Percentiles rank a stretch among this genome's conserved stretches.
These are phyloP conservation scores for Claviceps sp. DNA, from an alignment of 2,329 filamentous ascomycete species.

Conservation along the genomic window DNA sequence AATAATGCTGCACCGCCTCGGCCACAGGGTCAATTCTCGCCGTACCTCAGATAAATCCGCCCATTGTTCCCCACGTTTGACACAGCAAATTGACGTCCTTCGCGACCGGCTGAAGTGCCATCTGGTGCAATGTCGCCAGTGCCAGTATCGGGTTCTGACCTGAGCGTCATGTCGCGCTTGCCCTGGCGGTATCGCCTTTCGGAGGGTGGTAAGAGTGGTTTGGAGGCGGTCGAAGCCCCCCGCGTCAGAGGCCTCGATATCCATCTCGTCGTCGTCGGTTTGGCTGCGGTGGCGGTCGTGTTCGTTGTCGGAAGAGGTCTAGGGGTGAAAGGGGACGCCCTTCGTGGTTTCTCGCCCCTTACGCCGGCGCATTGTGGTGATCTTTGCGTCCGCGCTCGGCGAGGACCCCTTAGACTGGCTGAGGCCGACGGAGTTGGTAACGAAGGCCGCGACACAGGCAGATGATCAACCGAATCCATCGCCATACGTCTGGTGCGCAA, in stretches of 20 bases:
- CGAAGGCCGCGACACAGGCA: slow-evolving; percentile 8
- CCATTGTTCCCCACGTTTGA: slow-evolving; percentile 75
- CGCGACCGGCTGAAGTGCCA: slow-evolving; percentile 44
- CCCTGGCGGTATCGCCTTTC: slow-evolving; percentile 32
- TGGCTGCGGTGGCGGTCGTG: slow-evolving; percentile 5
- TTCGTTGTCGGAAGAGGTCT: slow-evolving; percentile 3
- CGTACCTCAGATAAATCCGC: slow-evolving; percentile 68
- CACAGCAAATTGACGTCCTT: slow-evolving; percentile 63
- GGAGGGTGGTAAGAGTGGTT: slow-evolving; percentile 30
- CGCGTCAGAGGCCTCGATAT: slow-evolving; percentile 6
- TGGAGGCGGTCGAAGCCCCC: slow-evolving; percentile 13
- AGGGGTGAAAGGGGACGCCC: background rate
- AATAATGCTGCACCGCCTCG: background rate
- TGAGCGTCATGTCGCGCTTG: slow-evolving; percentile 23
- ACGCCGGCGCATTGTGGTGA: slow-evolving; percentile 2
- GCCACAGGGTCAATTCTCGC: background rate
- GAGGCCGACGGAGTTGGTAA: slow-evolving; percentile 4
- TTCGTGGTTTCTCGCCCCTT: slow-evolving; percentile 5
- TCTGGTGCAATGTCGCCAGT: slow-evolving; percentile 47
- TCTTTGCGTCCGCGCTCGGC: slow-evolving; percentile 2
- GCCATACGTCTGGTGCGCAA: slow-evolving; percentile 5
- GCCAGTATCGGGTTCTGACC: slow-evolving; percentile 40
- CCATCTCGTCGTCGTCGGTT: slow-evolving; percentile 4
- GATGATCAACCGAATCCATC: slow-evolving; percentile 12
- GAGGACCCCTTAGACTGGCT: background rate